A percentile compares a stretch with the other conserved stretches of the same genome.
Conservation (phyloP, 202 grass and related monocot species). For the Brachypodium distachyon region DNA sequence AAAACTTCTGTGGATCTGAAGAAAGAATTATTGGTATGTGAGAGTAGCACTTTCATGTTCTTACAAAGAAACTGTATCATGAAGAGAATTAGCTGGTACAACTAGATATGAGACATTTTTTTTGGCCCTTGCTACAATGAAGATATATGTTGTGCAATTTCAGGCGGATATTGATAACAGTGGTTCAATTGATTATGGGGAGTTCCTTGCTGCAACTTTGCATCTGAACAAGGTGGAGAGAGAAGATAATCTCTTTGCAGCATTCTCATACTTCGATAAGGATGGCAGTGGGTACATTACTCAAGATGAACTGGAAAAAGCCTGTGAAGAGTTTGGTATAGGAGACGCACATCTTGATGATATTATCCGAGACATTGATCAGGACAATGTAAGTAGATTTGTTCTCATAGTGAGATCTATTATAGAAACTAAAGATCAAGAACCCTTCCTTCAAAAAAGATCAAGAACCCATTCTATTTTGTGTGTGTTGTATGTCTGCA, state of each 20-base stretch:
- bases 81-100: not conserved
- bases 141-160: slow-evolving; percentile 24
- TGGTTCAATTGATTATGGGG: slow-evolving; percentile 91
- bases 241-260: slow-evolving; percentile 87
- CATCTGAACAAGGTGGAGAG: slow-evolving; percentile 94
- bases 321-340: slow-evolving; percentile 94
- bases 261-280: slow-evolving; percentile 96
- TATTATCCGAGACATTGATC: slow-evolving; percentile 87
- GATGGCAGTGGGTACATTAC: slow-evolving; percentile 95
- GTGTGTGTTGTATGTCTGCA: slow-evolving; percentile 35
- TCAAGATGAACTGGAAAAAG: slow-evolving; percentile 87
- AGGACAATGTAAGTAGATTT: slow-evolving; percentile 70
- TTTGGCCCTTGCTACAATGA: slow-evolving; percentile 14
- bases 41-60: not conserved
- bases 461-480: not conserved
- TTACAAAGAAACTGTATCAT: not conserved
- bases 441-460: not conserved
- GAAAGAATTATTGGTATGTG: not conserved
- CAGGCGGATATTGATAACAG: slow-evolving; percentile 99
- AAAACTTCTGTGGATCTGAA: not conserved
- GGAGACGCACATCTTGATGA: slow-evolving; percentile 73
- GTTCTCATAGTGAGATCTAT: not conserved
- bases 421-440: not conserved
- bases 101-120: not conserved
- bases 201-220: slow-evolving; percentile 93